These are phyloP conservation scores for Beverwykella pulmonaria DNA, from an alignment of 495 filamentous ascomycete species.

Conservation along the genomic window DNA sequence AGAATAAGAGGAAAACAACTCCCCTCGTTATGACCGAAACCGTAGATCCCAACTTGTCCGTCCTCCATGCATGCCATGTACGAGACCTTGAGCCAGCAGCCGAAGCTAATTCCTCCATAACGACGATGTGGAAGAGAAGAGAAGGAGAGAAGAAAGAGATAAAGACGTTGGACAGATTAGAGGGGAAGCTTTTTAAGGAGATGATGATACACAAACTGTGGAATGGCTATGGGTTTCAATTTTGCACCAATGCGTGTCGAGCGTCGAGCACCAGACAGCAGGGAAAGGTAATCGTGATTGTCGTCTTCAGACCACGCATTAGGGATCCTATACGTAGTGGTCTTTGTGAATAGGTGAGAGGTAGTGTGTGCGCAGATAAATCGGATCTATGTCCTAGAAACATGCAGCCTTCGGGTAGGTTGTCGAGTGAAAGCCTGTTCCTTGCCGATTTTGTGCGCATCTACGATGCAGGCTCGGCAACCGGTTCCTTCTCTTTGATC, in stretches of 20 bases:
- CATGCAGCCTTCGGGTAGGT: not conserved
- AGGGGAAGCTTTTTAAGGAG: conserved; percentile 16
- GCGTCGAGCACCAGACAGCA: not conserved
- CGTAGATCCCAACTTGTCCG: not conserved
- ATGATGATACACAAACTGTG: conserved; percentile 14
- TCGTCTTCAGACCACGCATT: conserved; percentile 5
- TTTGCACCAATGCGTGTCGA: conserved; percentile 12
- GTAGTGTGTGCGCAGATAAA: conserved; percentile 1
- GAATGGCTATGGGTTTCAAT: not conserved
- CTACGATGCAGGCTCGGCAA: conserved; percentile 28
- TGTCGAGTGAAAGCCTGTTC: not conserved
- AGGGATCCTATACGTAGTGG: conserved; percentile 6
- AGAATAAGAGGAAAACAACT: not conserved
- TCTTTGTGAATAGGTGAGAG: conserved; percentile 1
- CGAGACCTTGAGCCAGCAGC: not conserved
- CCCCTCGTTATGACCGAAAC: not conserved
- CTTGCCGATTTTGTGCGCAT: not conserved
- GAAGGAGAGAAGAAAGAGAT: not conserved
- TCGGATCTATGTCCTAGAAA: not conserved
- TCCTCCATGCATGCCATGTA: conserved; percentile 20
- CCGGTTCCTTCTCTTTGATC: conserved; percentile 37
- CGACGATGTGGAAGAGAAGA: conserved; percentile 4
- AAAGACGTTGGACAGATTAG: not conserved
- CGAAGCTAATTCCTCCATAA: not conserved
- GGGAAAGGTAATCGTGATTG: conserved; percentile 4